Percentiles rank a stretch among this genome's conserved stretches.
These are phyloP conservation scores for Cyberlindnera subsufficiens DNA, from an alignment of 805 yeast species.

Conservation along the genomic window DNA sequence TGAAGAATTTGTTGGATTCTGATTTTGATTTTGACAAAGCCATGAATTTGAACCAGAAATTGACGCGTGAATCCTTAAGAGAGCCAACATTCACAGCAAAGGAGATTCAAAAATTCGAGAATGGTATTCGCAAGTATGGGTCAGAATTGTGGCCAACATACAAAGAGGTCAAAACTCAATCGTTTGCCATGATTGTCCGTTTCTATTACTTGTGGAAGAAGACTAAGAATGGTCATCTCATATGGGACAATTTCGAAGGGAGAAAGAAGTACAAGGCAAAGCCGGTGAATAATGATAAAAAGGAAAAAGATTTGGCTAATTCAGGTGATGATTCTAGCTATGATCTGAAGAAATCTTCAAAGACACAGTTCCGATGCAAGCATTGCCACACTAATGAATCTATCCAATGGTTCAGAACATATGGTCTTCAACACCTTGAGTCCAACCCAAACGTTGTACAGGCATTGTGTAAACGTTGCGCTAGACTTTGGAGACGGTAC, in stretches of 20 bases:
- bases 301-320: constrained; percentile 19
- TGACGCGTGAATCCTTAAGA: constrained; percentile 53
- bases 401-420: constrained; percentile 62
- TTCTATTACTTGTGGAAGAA: constrained; percentile 92
- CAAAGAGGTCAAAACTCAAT: constrained; percentile 66
- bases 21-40: constrained; percentile 50
- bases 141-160: constrained; percentile 73
- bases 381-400: constrained; percentile 59
- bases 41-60: constrained; percentile 32
- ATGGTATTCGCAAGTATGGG: constrained; percentile 66
- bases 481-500: constrained; percentile 85
- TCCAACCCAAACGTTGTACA: constrained; percentile 29
- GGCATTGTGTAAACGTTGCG: constrained; percentile 83
- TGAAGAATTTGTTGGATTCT: constrained; percentile 46
- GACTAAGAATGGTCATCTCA: constrained; percentile 61
- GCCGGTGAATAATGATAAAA: constrained; percentile 17
- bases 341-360: constrained; percentile 45
- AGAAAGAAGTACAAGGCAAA: constrained; percentile 52
- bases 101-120: constrained; percentile 67
- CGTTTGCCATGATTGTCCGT: constrained; percentile 75
- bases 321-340: constrained; percentile 68
- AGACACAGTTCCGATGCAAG: constrained; percentile 54
- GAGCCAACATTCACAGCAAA: constrained; percentile 72
- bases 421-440: constrained; percentile 47
- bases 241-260: constrained; percentile 82